Conservation (phyloP, 1,284 basidiomycete genomes). For the Chalciporus piperatoides region DNA sequence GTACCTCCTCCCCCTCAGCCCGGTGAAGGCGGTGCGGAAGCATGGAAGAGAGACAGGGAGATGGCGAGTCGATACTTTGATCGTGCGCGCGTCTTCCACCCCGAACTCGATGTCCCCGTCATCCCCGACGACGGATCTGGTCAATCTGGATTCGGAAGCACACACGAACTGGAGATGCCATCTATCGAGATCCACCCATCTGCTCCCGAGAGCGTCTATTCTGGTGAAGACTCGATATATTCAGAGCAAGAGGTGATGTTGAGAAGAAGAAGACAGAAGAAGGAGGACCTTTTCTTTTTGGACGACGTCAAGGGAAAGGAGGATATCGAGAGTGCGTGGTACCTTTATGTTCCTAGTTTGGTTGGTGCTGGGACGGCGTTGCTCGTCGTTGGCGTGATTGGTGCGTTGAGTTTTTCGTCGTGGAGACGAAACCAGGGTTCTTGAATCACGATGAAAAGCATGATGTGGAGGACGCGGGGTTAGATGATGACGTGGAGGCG, state of each 20-base stretch:
- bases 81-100: constrained; percentile 54
- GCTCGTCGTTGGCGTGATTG: constrained; percentile 71
- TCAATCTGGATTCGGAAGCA: constrained; percentile 15
- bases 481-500: not conserved
- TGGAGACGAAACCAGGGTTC: constrained; percentile 67
- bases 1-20: constrained; percentile 47
- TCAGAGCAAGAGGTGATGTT: constrained; percentile 39
- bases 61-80: constrained; percentile 67
- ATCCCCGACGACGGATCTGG: constrained; percentile 50
- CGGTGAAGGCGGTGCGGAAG: constrained; percentile 54
- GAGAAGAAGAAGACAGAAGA: constrained; percentile 45
- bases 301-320: constrained; percentile 43
- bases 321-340: constrained; percentile 69
- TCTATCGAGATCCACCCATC: constrained; percentile 46
- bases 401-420: constrained; percentile 69
- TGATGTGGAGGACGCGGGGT: no score
- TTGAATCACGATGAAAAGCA: constrained; percentile 22
- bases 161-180: constrained; percentile 58
- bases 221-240: constrained; percentile 27
- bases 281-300: constrained; percentile 49
- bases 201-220: constrained; percentile 35
- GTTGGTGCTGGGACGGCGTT: constrained; percentile 76
- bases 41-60: constrained; percentile 68
- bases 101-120: constrained; percentile 61
- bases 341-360: constrained; percentile 68